A percentile compares a stretch with the other conserved stretches of the same genome.
Evolutionary conservation across 768 basidiomycete species (phyloP).

Genomic region (Termitomyces sp.): DNA sequence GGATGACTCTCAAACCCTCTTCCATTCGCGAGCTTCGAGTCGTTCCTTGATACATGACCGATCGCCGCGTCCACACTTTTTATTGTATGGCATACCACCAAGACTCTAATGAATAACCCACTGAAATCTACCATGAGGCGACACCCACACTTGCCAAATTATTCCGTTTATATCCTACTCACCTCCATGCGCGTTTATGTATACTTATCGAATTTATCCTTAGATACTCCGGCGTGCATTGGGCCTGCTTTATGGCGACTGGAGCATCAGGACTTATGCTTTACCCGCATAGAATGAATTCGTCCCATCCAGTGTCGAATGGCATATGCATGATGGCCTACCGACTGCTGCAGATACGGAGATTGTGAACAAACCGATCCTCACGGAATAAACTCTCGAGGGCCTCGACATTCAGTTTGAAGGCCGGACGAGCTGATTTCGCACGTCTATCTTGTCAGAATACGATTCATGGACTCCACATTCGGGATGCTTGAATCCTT

Average conservation of each 20-base stretch:
- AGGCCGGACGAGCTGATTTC: too few species aligned
- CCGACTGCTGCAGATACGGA: neutral
- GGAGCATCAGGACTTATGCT: neutral
- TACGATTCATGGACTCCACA: too few species aligned
- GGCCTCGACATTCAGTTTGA: too few species aligned
- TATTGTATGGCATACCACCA: neutral
- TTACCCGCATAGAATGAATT: neutral
- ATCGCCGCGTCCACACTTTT: neutral
- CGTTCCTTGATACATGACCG: neutral
- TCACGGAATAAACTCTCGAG: neutral
- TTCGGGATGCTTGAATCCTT: too few species aligned
- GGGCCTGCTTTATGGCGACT: neutral
- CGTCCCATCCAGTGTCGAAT: neutral
- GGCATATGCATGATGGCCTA: neutral
- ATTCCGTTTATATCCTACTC: neutral
- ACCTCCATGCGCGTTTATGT: too few species aligned
- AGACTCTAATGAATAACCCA: neutral
- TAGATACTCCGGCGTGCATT: neutral
- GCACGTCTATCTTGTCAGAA: too few species aligned
- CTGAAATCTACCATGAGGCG: neutral
- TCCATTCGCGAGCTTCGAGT: neutral
- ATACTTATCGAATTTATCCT: neutral
- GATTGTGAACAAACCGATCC: conserved; percentile 21
- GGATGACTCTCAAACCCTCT: neutral
- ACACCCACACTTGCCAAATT: neutral